Evolutionary conservation across 805 yeast species (phyloP).

Genomic region (Candida endomychidarum): DNA sequence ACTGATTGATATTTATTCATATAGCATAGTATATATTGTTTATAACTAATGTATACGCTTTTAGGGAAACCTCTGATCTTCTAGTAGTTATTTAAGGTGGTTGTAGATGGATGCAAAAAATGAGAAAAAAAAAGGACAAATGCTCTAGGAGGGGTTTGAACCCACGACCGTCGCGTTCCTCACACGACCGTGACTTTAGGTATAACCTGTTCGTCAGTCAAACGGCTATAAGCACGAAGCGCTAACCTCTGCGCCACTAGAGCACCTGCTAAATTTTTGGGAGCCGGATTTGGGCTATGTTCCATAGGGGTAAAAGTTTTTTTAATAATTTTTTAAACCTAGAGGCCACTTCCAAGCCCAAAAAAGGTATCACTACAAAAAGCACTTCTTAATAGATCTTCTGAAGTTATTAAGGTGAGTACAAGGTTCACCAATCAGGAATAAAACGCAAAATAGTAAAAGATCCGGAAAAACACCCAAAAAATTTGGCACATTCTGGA

Average conservation of each 20-base stretch:
- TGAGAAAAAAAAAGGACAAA: slow-evolving; percentile 32
- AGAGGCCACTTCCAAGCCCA: too few relatives aligned
- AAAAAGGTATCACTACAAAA: too few relatives aligned
- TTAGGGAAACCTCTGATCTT: neutral
- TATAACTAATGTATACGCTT: slow-evolving; percentile 3
- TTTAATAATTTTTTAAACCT: too few relatives aligned
- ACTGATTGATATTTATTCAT: neutral
- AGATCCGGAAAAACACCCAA: too few relatives aligned
- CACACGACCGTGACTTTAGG: slow-evolving; percentile 53
- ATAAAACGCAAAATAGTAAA: too few relatives aligned
- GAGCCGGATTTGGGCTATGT: neutral
- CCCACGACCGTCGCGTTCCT: slow-evolving; percentile 58
- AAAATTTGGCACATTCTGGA: too few relatives aligned
- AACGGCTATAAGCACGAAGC: slow-evolving; percentile 54
- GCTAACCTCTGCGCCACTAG: slow-evolving; percentile 57
- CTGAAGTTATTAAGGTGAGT: too few relatives aligned
- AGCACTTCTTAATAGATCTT: too few relatives aligned
- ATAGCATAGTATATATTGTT: slow-evolving; percentile 6
- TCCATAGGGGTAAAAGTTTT: neutral
- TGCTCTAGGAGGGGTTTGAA: slow-evolving; percentile 56
- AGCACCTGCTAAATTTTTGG: slow-evolving; percentile 23
- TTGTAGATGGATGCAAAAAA: neutral
- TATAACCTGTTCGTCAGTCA: slow-evolving; percentile 43
- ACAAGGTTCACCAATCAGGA: too few relatives aligned
- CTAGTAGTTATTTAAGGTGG: neutral